These are phyloP conservation scores for Neoarthrinium moseri DNA, from an alignment of 2,329 filamentous ascomycete genomes.

Conservation along the genomic window DNA sequence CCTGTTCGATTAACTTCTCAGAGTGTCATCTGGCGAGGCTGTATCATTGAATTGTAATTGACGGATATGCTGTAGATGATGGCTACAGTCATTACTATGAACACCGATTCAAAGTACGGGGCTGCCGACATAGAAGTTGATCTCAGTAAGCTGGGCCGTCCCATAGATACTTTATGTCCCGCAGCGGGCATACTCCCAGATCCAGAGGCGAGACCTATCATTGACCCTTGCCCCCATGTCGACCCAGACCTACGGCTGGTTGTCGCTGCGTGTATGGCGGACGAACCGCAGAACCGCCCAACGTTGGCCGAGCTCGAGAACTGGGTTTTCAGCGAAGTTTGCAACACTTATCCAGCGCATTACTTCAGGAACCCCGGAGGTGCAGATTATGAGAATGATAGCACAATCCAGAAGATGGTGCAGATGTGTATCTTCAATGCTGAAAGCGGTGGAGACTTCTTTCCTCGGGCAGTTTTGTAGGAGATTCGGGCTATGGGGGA, in stretches of 20 bases:
- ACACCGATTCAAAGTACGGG: constrained; percentile 9
- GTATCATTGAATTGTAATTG: not conserved
- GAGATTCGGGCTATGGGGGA: too few species aligned
- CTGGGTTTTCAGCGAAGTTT: not conserved
- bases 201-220: not conserved
- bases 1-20: not conserved
- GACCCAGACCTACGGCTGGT: constrained; percentile 5
- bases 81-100: constrained; percentile 8
- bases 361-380: not conserved
- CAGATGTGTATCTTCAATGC: not conserved
- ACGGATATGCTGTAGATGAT: constrained; percentile 10
- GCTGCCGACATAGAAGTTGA: too few species aligned
- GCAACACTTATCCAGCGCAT: not conserved
- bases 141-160: too few species aligned
- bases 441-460: too few species aligned
- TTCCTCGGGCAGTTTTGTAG: too few species aligned
- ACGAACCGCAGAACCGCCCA: constrained; percentile 5
- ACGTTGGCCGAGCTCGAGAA: not conserved
- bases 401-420: not conserved
- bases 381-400: not conserved
- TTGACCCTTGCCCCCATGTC: constrained; percentile 8
- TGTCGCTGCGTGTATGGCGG: constrained; percentile 12
- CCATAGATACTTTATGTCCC: not conserved
- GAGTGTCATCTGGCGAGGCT: not conserved
- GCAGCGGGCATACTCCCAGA: not conserved